Evolutionary conservation across 768 basidiomycete species (phyloP).

Genomic region (Russula sp.): DNA sequence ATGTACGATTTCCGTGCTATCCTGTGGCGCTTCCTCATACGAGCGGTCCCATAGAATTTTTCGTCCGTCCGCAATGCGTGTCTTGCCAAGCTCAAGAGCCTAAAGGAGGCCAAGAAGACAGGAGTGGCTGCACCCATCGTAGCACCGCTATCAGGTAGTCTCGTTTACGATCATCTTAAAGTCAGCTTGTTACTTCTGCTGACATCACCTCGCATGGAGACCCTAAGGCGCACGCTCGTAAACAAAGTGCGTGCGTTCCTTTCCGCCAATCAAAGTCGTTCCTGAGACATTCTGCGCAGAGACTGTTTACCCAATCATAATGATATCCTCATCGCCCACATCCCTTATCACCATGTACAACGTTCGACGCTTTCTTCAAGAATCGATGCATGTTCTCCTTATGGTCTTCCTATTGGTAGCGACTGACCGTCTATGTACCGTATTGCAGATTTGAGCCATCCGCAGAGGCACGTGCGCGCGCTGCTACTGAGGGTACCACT

Average conservation of each 20-base stretch:
- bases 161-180: background rate
- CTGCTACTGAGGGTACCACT: slow-evolving; percentile 62
- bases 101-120: slow-evolving; percentile 59
- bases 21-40: background rate
- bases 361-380: slow-evolving; percentile 89
- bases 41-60: slow-evolving; percentile 60
- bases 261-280: background rate
- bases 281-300: slow-evolving; percentile 35
- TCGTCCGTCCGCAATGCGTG: slow-evolving; percentile 57
- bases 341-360: slow-evolving; percentile 98
- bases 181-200: background rate
- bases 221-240: slow-evolving; percentile 57
- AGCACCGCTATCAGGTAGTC: slow-evolving; percentile 36
- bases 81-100: slow-evolving; percentile 71
- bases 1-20: slow-evolving; percentile 45
- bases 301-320: slow-evolving; percentile 87
- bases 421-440: background rate
- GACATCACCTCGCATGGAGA: slow-evolving; percentile 31
- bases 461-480: slow-evolving; percentile 64
- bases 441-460: slow-evolving; percentile 55
- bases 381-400: slow-evolving; percentile 50
- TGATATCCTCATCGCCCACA: slow-evolving; percentile 94
- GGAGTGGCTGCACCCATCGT: slow-evolving; percentile 36
- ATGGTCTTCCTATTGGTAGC: background rate
- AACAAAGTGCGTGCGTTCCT: slow-evolving; percentile 50